Evolutionary conservation across 805 yeast genomes (phyloP), one percentile per base, ranked within the genome.

Genomic region (Ogataea trehaloabstinens): DNA sequence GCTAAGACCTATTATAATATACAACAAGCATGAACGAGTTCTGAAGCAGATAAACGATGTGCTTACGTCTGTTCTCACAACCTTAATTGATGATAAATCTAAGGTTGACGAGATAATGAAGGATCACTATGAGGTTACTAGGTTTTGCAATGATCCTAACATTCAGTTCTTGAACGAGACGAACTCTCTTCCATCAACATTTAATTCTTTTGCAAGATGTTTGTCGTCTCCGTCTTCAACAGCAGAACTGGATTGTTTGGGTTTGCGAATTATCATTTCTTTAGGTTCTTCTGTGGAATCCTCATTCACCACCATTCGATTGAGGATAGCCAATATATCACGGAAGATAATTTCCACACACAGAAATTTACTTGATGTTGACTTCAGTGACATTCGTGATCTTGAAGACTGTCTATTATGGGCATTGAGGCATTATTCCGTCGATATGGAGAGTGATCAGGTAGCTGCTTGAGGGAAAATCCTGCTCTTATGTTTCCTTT

Each of bases 1-100:
- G 16, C 59, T 80, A 16, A 60, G 80, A 25, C 84, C 86, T 2
- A 55, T 80, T 29, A 66, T 80, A 24, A 83, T 83, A 4, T 75
- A 76, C 46, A 70, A 76, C 42, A 70, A 73, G 41, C 86, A 80
- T 48, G 78, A 77, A 45, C 48, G 63, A 24, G 61, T 68, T 35
- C 44, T 76, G 10, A 52, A 55, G 6, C 60, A 69, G 12, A 45
- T 74, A 18, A 47, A 61, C 12, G 52, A 46, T 13, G 49, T 56
- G 3, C 38, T 60, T 11, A 39, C 41, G 1, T 42, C 53, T 4
- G 41, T 48, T 16, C 28, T 56, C 12, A 19, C 43, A 6, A 37
- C 41, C 4, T 37, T 34, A 11, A 31, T 36, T 19, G 43, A 46
- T 6, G 35, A 40, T 17, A 46, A 44, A 12, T 38, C 34, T 55